Base-by-base conservation (phyloP, 2,329 filamentous ascomycete species). In the Botrytis tulipae region DNA sequence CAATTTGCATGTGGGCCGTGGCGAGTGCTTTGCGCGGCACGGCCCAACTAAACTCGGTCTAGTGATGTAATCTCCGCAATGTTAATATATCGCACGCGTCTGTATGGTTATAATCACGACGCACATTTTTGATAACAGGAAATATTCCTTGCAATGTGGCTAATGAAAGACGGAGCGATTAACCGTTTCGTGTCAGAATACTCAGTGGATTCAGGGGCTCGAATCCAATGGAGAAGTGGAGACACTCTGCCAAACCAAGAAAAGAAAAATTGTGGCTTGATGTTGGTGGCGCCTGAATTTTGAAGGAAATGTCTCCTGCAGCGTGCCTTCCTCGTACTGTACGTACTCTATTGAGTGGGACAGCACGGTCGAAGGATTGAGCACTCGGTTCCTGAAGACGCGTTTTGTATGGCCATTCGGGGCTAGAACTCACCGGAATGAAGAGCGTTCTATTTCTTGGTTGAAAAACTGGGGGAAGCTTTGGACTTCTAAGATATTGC, bases 21-120 rank as follows among this genome's bases (percentile, higher is more conserved):
- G 65, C 46, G 46, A 57, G 48, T 68, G 66, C 35, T 16, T n/a
- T 42, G 35, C 91, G 93, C 75, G 91, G 91, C 91, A 93, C 75
- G 91, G 91, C 0, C 89, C 90, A 25, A 93, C 93, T 29, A 67
- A 40, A 51, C n/a, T 40, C 1, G 16, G 65, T 14, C 46, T 40
- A 69, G 71, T 72, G 71, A 72, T 72, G 71, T 72, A 72, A 72
- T 71, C 32, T 66, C 42, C 59, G 57, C 35, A 22, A 44, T 51
- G 9, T 69, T 48, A 69, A 72, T 72, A 35, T 72, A 61, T 72
- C 32, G 29, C 51, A 48, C 32, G 25, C 51, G 25, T 69, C 7
- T 72, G 25, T 60, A 48, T 72, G 71, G 71, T 59, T 32, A 37
- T 25, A 32, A 44, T 32, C 66, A 29, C 37, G 22, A 57, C 37